Evolutionary conservation across 208 protist species (phyloP).

Genomic region (Acanthamoeba quina): DNA sequence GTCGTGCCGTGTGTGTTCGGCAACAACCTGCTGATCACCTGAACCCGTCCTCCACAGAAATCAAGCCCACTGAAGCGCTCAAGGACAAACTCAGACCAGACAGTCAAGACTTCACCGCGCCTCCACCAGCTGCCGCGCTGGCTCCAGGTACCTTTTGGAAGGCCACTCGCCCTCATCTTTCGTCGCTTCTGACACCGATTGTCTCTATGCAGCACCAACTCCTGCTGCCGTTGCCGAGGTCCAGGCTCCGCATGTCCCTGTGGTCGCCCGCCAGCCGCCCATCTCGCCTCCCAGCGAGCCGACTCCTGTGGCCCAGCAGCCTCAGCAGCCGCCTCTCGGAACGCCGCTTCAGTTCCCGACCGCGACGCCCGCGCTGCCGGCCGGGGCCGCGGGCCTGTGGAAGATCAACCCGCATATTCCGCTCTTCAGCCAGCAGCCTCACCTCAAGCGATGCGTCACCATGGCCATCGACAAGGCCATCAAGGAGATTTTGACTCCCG

Average conservation of each 20-base stretch:
- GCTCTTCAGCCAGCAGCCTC: slow-evolving; percentile 71
- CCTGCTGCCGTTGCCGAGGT: not conserved
- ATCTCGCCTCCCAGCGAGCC: not conserved
- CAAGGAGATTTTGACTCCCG: slow-evolving; percentile 88
- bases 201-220: not conserved
- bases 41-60: not conserved
- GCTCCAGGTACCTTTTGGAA: not conserved
- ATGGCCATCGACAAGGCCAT: slow-evolving; percentile 76
- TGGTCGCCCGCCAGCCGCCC: not conserved
- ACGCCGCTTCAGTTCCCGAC: slow-evolving; percentile 8
- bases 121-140: slow-evolving; percentile 2
- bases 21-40: not conserved
- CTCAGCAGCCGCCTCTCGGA: not conserved
- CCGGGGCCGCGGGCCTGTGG: slow-evolving; percentile 5
- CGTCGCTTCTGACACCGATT: not conserved
- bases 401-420: slow-evolving; percentile 71
- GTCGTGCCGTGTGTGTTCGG: not conserved
- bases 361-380: not conserved
- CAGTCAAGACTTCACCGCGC: slow-evolving; percentile 70
- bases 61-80: slow-evolving; percentile 65
- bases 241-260: not conserved
- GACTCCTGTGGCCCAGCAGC: not conserved
- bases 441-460: slow-evolving; percentile 63
- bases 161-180: not conserved
- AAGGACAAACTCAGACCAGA: slow-evolving; percentile 11